phyloP scores from a whole-genome alignment of 208 protist species.

The Trypanosoma melophagium region DNA sequence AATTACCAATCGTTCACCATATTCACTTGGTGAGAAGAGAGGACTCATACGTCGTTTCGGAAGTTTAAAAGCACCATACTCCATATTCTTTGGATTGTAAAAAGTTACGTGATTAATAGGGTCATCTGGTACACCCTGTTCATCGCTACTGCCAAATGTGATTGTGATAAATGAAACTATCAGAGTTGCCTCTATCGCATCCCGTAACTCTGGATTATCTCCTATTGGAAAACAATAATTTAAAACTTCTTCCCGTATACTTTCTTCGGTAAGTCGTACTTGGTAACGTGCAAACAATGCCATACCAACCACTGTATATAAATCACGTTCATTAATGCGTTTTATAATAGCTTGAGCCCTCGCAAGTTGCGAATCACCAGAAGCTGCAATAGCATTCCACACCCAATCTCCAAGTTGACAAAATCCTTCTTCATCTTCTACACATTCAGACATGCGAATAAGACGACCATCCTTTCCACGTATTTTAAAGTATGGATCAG shows the following conservation, averaged over 20 bases:
- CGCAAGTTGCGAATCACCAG: slow-evolving; percentile 41
- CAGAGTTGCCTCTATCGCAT: slow-evolving; percentile 16
- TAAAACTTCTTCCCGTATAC: slow-evolving; percentile 31
- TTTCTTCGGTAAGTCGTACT: slow-evolving; percentile 17
- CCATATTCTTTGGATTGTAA: slow-evolving; percentile 59
- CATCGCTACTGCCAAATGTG: slow-evolving; percentile 66
- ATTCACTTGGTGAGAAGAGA: slow-evolving; percentile 72
- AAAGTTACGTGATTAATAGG: slow-evolving; percentile 75
- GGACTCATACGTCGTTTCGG: slow-evolving; percentile 41
- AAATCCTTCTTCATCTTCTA: slow-evolving; percentile 38
- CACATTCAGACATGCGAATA: slow-evolving; percentile 30
- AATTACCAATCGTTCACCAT: slow-evolving; percentile 71
- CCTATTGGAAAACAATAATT: not conserved
- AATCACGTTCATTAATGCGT: slow-evolving; percentile 68
- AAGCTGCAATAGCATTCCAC: slow-evolving; percentile 43
- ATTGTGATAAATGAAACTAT: slow-evolving; percentile 62
- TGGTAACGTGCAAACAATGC: slow-evolving; percentile 35
- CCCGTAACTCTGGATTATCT: not conserved
- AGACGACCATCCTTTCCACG: slow-evolving; percentile 15
- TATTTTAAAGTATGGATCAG: slow-evolving; percentile 45
- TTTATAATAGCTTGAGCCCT: slow-evolving; percentile 57
- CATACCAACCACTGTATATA: slow-evolving; percentile 61
- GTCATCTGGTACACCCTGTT: slow-evolving; percentile 42
- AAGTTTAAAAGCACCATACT: slow-evolving; percentile 53
- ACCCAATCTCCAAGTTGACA: slow-evolving; percentile 49